phyloP scores from a whole-genome alignment of 306 rosid species.

The Quercus variabilis region DNA sequence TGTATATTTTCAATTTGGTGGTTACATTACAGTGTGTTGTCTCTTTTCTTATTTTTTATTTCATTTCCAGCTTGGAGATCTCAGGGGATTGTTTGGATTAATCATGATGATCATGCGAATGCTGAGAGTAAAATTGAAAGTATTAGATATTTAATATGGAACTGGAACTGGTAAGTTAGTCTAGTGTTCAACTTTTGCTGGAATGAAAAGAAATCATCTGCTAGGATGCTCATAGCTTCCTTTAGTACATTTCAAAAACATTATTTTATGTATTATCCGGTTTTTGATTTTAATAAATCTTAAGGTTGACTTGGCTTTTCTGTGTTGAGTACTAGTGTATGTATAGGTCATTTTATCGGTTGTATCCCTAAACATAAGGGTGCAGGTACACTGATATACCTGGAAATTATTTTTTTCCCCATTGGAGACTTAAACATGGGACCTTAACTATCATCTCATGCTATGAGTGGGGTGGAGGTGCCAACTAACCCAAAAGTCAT shows the following conservation, averaged over 20 bases:
- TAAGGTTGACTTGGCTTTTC: background rate
- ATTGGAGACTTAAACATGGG: too few relatives aligned
- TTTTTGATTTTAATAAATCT: background rate
- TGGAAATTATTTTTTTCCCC: too few relatives aligned
- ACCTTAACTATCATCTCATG: too few relatives aligned
- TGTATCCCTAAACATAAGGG: background rate
- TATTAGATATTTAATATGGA: constrained; percentile 72
- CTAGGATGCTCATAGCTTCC: background rate
- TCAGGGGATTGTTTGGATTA: constrained; percentile 79
- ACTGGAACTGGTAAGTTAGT: constrained; percentile 60
- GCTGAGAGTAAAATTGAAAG: constrained; percentile 72
- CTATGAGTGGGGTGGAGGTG: too few relatives aligned
- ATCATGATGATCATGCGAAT: constrained; percentile 73
- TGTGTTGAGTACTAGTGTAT: background rate
- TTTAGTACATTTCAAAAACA: background rate
- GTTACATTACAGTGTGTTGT: background rate
- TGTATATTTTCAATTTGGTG: constrained; percentile 16
- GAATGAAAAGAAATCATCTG: constrained; percentile 2
- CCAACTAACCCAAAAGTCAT: too few relatives aligned
- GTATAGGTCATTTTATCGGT: background rate
- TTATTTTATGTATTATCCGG: background rate
- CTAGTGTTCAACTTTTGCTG: background rate
- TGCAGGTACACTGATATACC: background rate
- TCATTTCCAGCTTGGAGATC: constrained; percentile 81
- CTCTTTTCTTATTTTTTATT: background rate